Conservation (phyloP, 371 early-diverging fungal species). For the Aphelidium insulamus region DNA sequence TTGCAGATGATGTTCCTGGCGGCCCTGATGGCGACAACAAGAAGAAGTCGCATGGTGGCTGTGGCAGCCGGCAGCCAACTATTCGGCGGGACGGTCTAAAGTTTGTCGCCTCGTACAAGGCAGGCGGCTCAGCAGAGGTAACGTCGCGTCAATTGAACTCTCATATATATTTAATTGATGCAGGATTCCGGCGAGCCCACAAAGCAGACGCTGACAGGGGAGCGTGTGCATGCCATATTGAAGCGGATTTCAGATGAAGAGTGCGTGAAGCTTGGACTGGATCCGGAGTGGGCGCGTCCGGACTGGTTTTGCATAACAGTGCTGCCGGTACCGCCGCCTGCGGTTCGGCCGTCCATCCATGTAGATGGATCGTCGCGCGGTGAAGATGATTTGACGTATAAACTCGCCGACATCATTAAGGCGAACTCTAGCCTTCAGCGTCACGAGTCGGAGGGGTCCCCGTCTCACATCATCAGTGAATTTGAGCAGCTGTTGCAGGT, state of each 20-base stretch:
- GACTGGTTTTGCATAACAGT: constrained; percentile 96
- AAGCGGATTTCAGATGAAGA: constrained; percentile 84
- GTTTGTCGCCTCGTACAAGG: constrained; percentile 45
- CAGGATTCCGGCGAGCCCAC: too few relatives aligned
- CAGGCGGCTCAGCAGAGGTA: too few relatives aligned
- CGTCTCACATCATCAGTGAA: constrained; percentile 84
- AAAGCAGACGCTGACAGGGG: constrained; percentile 56
- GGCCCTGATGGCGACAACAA: constrained; percentile 3
- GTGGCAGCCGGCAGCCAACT: constrained; percentile 79
- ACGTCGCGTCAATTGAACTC: too few relatives aligned
- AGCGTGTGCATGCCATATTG: constrained; percentile 65
- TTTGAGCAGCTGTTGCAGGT: constrained; percentile 83
- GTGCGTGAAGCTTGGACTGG: constrained; percentile 71
- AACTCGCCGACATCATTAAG: constrained; percentile 87
- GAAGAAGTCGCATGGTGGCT: constrained; percentile 60
- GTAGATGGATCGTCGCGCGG: constrained; percentile 81
- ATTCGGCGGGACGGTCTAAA: constrained; percentile 79
- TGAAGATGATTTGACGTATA: constrained; percentile 98
- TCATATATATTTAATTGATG: too few relatives aligned
- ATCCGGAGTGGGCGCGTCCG: constrained; percentile 80
- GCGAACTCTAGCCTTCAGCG: constrained; percentile 77
- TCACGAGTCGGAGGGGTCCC: constrained; percentile 90
- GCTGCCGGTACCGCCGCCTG: constrained; percentile 93
- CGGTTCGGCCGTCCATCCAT: constrained; percentile 95
- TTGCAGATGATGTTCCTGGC: constrained; percentile 6